These are phyloP conservation scores for Suhomyces atakaporum DNA, from an alignment of 1,139 yeast species.

Conservation along the genomic window DNA sequence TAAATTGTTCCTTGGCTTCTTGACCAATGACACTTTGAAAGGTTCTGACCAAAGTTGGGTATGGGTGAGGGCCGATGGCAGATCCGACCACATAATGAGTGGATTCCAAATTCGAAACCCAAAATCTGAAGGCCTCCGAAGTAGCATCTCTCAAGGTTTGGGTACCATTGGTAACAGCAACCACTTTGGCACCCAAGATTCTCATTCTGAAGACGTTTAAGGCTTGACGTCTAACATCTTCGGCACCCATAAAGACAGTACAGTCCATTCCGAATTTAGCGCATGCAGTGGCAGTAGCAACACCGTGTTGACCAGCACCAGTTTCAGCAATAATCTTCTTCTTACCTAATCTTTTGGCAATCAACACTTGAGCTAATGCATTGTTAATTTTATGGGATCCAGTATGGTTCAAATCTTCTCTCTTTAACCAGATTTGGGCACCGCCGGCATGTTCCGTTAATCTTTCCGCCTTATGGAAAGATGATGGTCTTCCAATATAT, in stretches of 20 bases:
- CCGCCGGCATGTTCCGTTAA: constrained; percentile 91
- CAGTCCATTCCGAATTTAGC: constrained; percentile 96
- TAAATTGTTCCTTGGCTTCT: constrained; percentile 91
- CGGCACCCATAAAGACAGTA: constrained; percentile 99
- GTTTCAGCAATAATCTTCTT: constrained; percentile 93
- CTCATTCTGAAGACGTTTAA: constrained; percentile 96
- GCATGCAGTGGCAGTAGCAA: constrained; percentile 98
- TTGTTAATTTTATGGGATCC: constrained; percentile 98
- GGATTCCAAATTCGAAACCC: constrained; percentile 85
- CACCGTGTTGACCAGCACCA: constrained; percentile 99
- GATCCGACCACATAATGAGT: constrained; percentile 97
- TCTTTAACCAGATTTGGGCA: constrained; percentile 95
- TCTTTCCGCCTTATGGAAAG: constrained; percentile 87
- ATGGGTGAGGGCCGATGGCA: constrained; percentile 99
- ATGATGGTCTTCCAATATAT: constrained; percentile 95
- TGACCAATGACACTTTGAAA: constrained; percentile 97
- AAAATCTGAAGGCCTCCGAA: constrained; percentile 90
- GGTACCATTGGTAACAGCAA: constrained; percentile 93
- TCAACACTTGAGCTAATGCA: constrained; percentile 89
- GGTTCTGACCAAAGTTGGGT: constrained; percentile 95
- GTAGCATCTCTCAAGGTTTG: constrained; percentile 96
- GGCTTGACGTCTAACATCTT: constrained; percentile 98
- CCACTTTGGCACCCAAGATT: constrained; percentile 91
- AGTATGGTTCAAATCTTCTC: constrained; percentile 97
- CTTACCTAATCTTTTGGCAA: constrained; percentile 92